Conservation (phyloP, 257 asterid species). For the Plantago major region DNA sequence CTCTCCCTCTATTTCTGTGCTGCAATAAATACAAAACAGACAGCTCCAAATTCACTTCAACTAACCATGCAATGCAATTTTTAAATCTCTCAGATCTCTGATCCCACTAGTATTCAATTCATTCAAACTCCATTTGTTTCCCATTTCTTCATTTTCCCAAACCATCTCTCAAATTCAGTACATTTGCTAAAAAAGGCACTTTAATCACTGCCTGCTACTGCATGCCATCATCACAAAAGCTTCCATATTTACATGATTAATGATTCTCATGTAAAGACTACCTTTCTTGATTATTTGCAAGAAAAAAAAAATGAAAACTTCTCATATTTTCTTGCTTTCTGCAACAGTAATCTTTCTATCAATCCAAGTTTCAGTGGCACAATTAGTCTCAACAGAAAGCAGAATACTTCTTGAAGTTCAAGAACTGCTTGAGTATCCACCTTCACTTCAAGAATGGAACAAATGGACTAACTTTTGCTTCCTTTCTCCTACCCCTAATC, state of each 20-base stretch:
- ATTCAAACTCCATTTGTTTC: conserved; percentile 5
- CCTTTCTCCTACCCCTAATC: conserved; percentile 50
- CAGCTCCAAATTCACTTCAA: conserved; percentile 27
- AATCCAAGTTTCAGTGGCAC: conserved; percentile 38
- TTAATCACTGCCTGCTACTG: conserved; percentile 18
- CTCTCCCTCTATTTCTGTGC: conserved; percentile 27
- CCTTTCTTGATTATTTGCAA: not conserved
- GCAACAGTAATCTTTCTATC: conserved; percentile 22
- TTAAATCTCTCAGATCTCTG: conserved; percentile 30
- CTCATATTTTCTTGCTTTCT: conserved; percentile 23
- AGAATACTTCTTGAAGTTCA: conserved; percentile 64
- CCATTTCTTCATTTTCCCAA: conserved; percentile 10
- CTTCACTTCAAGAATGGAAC: conserved; percentile 62
- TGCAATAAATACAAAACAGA: conserved; percentile 20
- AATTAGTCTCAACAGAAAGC: conserved; percentile 48
- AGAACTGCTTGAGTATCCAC: conserved; percentile 71
- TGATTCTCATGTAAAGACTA: no score
- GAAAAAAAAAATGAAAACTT: conserved; percentile 6
- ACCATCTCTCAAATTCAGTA: conserved; percentile 10
- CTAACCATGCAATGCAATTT: conserved; percentile 31
- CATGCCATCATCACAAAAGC: conserved; percentile 10
- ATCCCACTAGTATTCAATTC: not conserved
- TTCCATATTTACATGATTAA: no score
- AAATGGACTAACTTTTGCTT: conserved; percentile 83
- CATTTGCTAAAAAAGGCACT: not conserved